phyloP scores from a whole-genome alignment of 495 filamentous ascomycete genomes.

The Cudoniella acicularis region DNA sequence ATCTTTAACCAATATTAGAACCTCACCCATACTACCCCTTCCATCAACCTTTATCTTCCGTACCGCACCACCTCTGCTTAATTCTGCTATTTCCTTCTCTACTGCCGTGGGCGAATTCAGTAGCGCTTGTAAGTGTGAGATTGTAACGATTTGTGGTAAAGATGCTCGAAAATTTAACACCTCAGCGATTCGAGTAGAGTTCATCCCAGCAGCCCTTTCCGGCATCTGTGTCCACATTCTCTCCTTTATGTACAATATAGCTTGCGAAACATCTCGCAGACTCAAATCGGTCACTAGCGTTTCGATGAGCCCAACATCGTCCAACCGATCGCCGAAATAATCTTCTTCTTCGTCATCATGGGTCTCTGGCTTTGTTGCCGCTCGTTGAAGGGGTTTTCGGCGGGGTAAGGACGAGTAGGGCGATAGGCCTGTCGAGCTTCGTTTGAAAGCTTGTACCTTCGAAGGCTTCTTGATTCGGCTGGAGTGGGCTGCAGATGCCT shows the following conservation, averaged over 20 bases:
- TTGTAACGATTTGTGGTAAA: conserved; percentile 66
- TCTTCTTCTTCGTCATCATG: conserved; percentile 32
- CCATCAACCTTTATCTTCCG: conserved; percentile 65
- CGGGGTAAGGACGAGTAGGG: conserved; percentile 52
- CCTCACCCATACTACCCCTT: conserved; percentile 65
- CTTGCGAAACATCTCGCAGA: conserved; percentile 59
- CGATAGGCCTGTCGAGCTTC: conserved; percentile 34
- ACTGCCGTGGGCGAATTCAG: conserved; percentile 61
- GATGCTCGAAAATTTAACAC: conserved; percentile 62
- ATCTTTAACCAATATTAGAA: conserved; percentile 60
- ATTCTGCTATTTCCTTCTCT: conserved; percentile 68
- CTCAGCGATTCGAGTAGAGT: conserved; percentile 65
- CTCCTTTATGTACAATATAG: conserved; percentile 55
- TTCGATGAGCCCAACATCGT: conserved; percentile 52
- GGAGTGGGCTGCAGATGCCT: conserved; percentile 22
- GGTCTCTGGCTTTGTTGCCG: conserved; percentile 25
- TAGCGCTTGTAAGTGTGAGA: conserved; percentile 68
- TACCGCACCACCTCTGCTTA: conserved; percentile 55
- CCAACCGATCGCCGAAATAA: conserved; percentile 47
- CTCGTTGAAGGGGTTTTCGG: conserved; percentile 48
- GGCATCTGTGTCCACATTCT: conserved; percentile 71
- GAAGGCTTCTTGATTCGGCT: conserved; percentile 39
- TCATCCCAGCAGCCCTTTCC: conserved; percentile 62
- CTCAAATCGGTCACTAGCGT: conserved; percentile 48
- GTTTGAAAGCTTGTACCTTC: conserved; percentile 31